Evolutionary conservation across 2,329 filamentous ascomycete genomes (phyloP).

Genomic region (Sporothrix sp.): DNA sequence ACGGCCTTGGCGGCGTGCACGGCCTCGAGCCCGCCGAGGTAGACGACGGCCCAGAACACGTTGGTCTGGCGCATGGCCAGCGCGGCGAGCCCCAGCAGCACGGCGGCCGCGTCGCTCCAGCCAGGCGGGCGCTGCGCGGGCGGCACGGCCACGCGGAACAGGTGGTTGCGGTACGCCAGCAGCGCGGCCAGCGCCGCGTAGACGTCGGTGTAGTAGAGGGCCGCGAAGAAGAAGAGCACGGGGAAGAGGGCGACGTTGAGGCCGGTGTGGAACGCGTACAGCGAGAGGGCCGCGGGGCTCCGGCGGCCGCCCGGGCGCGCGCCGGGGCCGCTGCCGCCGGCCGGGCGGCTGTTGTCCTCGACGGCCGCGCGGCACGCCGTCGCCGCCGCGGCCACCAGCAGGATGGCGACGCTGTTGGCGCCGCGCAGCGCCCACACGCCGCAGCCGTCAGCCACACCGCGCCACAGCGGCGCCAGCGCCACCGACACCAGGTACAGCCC

Average conservation of each 20-base stretch:
- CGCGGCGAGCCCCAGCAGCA: slow-evolving; percentile 53
- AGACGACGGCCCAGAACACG: slow-evolving; percentile 85
- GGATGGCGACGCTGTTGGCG: slow-evolving; percentile 38
- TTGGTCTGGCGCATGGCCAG: slow-evolving; percentile 88
- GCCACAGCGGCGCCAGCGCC: slow-evolving; percentile 11
- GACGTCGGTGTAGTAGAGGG: slow-evolving; percentile 89
- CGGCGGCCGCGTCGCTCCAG: slow-evolving; percentile 32
- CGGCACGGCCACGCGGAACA: slow-evolving; percentile 27
- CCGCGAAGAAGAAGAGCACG: slow-evolving; percentile 90
- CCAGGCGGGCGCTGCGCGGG: slow-evolving; percentile 22
- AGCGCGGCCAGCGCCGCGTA: slow-evolving; percentile 70
- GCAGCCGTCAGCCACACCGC: slow-evolving; percentile 11
- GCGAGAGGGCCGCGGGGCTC: slow-evolving; percentile 29
- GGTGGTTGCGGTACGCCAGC: slow-evolving; percentile 51
- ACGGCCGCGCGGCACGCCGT: slow-evolving; percentile 43
- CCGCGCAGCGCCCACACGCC: slow-evolving; percentile 34
- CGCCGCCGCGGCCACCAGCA: slow-evolving; percentile 35
- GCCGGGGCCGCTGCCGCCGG: too few species aligned
- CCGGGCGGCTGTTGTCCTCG: slow-evolving; percentile 29
- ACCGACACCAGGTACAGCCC: slow-evolving; percentile 44
- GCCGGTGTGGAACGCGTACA: slow-evolving; percentile 49
- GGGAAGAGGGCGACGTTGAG: slow-evolving; percentile 81
- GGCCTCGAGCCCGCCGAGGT: slow-evolving; percentile 54
- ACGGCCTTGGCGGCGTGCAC: slow-evolving; percentile 37
- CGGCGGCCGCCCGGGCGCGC: too few species aligned